phyloP scores from a whole-genome alignment of 495 filamentous ascomycete genomes.

The Entonaema liquescens region DNA sequence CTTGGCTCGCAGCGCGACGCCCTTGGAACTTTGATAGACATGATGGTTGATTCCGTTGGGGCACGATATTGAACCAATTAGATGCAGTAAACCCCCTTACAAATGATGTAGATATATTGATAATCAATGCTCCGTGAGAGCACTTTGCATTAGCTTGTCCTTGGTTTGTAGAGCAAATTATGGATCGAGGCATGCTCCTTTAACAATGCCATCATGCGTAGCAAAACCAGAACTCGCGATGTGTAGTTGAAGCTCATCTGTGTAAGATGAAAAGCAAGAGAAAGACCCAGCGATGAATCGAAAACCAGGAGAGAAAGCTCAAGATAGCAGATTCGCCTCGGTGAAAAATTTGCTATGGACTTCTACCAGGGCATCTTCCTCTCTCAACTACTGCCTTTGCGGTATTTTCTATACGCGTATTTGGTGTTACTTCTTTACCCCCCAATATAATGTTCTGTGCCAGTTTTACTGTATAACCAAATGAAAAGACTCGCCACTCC shows the following conservation, averaged over 20 bases:
- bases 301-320: background rate
- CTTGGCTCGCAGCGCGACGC: background rate
- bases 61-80: background rate
- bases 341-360: background rate
- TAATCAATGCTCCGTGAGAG: no score
- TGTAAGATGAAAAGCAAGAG: background rate
- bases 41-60: constrained; percentile 8
- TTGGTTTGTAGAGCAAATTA: background rate
- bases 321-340: background rate
- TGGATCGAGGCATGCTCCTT: background rate
- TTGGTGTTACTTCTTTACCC: background rate
- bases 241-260: background rate
- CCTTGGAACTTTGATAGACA: background rate
- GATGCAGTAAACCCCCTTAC: background rate
- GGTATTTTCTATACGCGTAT: background rate
- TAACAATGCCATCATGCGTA: background rate
- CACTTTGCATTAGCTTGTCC: background rate
- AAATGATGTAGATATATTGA: background rate
- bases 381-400: background rate
- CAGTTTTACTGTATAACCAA: background rate
- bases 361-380: background rate
- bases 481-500: constrained; percentile 3
- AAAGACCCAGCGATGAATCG: background rate
- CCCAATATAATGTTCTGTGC: constrained; percentile 1
- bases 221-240: background rate